phyloP scores from a whole-genome alignment of 805 yeast genomes.

The Clavispora santaluciae region DNA sequence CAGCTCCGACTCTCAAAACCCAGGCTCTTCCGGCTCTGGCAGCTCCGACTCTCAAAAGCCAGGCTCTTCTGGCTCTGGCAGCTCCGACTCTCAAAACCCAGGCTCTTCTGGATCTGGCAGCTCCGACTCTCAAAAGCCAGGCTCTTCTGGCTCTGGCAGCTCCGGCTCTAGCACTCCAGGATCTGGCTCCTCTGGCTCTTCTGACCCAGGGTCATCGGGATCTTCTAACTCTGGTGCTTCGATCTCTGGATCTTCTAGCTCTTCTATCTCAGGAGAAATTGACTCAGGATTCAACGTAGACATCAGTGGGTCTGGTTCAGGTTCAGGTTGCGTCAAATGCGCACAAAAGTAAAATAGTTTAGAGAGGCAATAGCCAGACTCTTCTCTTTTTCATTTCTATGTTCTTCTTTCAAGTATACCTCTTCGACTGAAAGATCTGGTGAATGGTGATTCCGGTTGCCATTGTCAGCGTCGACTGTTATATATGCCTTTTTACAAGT shows the following conservation, averaged over 20 bases:
- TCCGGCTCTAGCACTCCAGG: neutral
- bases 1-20: neutral
- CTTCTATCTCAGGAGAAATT: too few species aligned
- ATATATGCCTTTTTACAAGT: too few species aligned
- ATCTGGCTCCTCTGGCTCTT: neutral
- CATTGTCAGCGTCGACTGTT: too few species aligned
- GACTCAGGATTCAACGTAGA: too few species aligned
- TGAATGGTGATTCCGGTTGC: too few species aligned
- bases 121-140: neutral
- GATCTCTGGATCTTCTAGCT: too few species aligned
- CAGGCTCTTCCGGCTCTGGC: neutral
- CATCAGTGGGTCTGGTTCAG: too few species aligned
- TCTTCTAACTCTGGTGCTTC: neutral
- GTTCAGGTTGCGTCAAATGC: too few species aligned
- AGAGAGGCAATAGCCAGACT: too few species aligned
- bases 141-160: neutral
- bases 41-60: neutral
- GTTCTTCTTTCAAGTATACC: too few species aligned
- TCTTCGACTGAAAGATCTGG: too few species aligned
- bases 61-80: neutral
- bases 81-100: neutral
- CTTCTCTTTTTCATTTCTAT: too few species aligned
- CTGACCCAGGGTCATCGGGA: neutral
- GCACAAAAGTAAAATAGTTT: neutral
- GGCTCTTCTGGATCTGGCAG: neutral